phyloP scores from a whole-genome alignment of 345 rosid species.

The Hevea brasiliensis region DNA sequence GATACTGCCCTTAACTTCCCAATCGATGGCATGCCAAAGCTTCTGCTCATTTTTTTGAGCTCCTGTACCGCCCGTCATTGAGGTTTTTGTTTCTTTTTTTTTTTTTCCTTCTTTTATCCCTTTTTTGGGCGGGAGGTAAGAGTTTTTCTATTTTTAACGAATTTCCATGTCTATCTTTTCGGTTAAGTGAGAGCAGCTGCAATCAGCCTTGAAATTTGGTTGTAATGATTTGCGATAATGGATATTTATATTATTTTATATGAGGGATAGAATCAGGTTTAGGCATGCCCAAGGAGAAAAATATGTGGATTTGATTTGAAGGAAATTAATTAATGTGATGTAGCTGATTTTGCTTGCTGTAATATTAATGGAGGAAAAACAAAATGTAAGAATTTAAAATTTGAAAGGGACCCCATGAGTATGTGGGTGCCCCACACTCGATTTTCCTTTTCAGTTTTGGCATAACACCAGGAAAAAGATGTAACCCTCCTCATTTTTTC shows the following conservation, averaged over 20 bases:
- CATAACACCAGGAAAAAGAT: too few relatives aligned
- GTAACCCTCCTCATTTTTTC: too few relatives aligned
- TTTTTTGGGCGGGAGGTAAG: neutral
- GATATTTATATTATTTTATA: neutral
- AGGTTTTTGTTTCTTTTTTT: neutral
- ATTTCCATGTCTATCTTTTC: neutral
- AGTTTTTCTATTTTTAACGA: neutral
- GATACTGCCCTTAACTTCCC: neutral
- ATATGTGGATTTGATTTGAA: too few relatives aligned
- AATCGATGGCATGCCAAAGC: neutral
- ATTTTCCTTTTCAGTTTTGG: too few relatives aligned
- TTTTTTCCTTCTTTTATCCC: neutral
- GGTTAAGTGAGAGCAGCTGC: too few relatives aligned
- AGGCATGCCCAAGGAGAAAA: neutral
- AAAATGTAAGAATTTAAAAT: too few relatives aligned
- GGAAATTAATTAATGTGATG: too few relatives aligned
- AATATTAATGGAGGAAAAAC: too few relatives aligned
- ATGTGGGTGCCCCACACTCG: too few relatives aligned
- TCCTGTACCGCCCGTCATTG: neutral
- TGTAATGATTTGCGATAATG: slow-evolving; percentile 2
- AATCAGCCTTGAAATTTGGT: slow-evolving; percentile 8
- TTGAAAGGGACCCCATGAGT: too few relatives aligned
- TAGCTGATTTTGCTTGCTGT: too few relatives aligned
- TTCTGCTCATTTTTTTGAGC: neutral
- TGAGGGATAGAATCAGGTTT: neutral